These are phyloP conservation scores for Mycena sp. DNA, from an alignment of 1,284 basidiomycete genomes.

Conservation along the genomic window DNA sequence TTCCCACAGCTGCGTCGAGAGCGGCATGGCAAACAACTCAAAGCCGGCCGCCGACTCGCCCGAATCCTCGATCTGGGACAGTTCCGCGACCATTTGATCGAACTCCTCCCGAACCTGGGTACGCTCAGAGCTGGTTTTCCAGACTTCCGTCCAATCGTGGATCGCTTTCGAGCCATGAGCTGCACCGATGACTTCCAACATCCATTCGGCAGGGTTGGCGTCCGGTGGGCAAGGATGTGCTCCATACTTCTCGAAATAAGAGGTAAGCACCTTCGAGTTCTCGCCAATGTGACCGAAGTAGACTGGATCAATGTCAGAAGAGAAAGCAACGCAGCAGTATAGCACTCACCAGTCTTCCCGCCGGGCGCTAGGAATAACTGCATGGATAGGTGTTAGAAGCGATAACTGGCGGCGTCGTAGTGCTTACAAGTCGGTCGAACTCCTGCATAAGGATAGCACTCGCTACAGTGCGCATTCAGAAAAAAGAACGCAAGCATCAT, in stretches of 20 bases:
- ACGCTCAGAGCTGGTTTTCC: constrained; percentile 27
- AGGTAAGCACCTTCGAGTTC: constrained; percentile 63
- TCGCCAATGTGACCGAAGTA: constrained; percentile 82
- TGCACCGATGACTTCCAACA: constrained; percentile 52
- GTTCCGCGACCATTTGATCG: constrained; percentile 37
- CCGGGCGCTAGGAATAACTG: constrained; percentile 42
- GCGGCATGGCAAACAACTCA: constrained; percentile 53
- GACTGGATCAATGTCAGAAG: constrained; percentile 47
- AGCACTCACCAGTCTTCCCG: not conserved
- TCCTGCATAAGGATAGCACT: constrained; percentile 34
- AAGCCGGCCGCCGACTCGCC: constrained; percentile 29
- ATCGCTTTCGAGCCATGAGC: constrained; percentile 52
- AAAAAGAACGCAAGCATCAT: not conserved
- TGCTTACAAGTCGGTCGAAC: constrained; percentile 28
- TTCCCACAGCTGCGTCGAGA: constrained; percentile 51
- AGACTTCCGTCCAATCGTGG: constrained; percentile 53
- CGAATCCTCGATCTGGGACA: constrained; percentile 37
- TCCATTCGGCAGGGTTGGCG: constrained; percentile 52
- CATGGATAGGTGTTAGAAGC: not conserved
- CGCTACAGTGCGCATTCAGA: constrained; percentile 13
- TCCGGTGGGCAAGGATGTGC: constrained; percentile 52
- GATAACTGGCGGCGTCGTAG: not conserved
- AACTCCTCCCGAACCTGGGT: constrained; percentile 35
- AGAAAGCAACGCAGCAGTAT: not conserved
- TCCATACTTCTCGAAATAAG: constrained; percentile 77